Evolutionary conservation across 2,329 filamentous ascomycete species (phyloP).

Genomic region (Fusarium protoensiforme): DNA sequence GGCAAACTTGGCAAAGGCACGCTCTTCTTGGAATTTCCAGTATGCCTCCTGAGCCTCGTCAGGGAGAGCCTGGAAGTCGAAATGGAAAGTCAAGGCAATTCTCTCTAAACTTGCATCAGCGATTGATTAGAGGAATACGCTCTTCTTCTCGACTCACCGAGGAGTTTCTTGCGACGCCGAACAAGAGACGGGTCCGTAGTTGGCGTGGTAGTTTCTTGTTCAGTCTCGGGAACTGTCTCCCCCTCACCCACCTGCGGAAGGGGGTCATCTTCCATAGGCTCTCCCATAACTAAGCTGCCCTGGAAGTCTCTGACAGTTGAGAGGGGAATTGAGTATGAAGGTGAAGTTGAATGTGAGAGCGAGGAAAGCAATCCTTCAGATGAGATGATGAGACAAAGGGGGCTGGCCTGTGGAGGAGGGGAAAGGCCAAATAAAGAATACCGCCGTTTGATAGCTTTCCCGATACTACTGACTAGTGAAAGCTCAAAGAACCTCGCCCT

Average conservation of each 20-base stretch:
- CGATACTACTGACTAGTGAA: not conserved
- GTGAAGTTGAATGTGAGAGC: not conserved
- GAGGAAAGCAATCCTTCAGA: not conserved
- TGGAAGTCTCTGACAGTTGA: not conserved
- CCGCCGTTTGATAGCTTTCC: not conserved
- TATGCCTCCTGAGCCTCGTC: slow-evolving; percentile 17
- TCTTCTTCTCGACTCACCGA: slow-evolving; percentile 5
- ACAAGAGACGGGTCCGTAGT: not conserved
- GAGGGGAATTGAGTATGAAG: not conserved
- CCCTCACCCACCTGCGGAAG: not conserved
- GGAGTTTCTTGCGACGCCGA: slow-evolving; percentile 12
- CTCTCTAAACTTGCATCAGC: slow-evolving; percentile 22
- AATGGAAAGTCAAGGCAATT: slow-evolving; percentile 16
- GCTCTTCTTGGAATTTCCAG: slow-evolving; percentile 12
- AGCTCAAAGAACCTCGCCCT: slow-evolving; percentile 1
- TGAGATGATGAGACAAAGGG: not conserved
- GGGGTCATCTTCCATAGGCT: slow-evolving; percentile 9
- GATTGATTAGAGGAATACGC: not conserved
- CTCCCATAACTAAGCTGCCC: slow-evolving; percentile 4
- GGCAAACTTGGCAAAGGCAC: slow-evolving; percentile 9
- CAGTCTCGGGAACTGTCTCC: not conserved
- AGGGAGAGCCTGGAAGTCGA: slow-evolving; percentile 26
- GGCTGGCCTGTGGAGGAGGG: not conserved
- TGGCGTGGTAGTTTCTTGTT: not conserved
- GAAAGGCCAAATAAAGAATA: slow-evolving; percentile 4